Evolutionary conservation across 768 basidiomycete genomes (phyloP).

Genomic region (Leccinum arenicola): DNA sequence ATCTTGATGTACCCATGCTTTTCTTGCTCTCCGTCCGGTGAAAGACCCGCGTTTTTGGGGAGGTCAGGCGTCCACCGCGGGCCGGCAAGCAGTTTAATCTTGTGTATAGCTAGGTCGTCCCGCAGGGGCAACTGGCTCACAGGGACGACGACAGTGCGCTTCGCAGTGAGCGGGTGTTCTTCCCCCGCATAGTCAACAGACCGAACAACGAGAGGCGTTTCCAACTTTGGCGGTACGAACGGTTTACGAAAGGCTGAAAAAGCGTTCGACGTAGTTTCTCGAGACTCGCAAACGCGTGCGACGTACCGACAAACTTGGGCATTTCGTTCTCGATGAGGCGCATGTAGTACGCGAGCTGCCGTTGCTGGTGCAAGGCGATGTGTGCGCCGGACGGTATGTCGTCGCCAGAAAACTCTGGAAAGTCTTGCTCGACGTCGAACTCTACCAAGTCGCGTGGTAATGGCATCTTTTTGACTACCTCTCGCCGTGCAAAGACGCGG

Average conservation of each 20-base stretch:
- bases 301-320: slow-evolving; percentile 78
- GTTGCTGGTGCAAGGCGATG: slow-evolving; percentile 67
- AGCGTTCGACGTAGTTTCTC: slow-evolving; percentile 7
- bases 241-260: slow-evolving; percentile 73
- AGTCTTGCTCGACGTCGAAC: slow-evolving; percentile 37
- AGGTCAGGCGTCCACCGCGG: slow-evolving; percentile 79
- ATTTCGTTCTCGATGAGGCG: slow-evolving; percentile 87
- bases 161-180: slow-evolving; percentile 65
- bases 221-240: slow-evolving; percentile 63
- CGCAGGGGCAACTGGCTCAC: slow-evolving; percentile 71
- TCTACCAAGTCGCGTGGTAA: slow-evolving; percentile 39
- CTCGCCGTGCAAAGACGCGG: slow-evolving; percentile 14
- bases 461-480: slow-evolving; percentile 27
- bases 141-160: slow-evolving; percentile 72
- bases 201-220: slow-evolving; percentile 65
- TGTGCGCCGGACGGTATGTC: slow-evolving; percentile 74
- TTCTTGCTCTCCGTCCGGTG: slow-evolving; percentile 40
- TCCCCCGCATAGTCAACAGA: slow-evolving; percentile 78
- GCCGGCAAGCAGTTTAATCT: slow-evolving; percentile 86
- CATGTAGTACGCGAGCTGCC: slow-evolving; percentile 72
- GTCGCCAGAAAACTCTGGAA: slow-evolving; percentile 35
- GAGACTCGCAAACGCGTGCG: not conserved
- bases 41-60: slow-evolving; percentile 62
- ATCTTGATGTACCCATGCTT: slow-evolving; percentile 88
- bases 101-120: slow-evolving; percentile 66